Base-by-base conservation (phyloP, 2,329 filamentous ascomycete genomes). In the Pochonia chlamydosporia region DNA sequence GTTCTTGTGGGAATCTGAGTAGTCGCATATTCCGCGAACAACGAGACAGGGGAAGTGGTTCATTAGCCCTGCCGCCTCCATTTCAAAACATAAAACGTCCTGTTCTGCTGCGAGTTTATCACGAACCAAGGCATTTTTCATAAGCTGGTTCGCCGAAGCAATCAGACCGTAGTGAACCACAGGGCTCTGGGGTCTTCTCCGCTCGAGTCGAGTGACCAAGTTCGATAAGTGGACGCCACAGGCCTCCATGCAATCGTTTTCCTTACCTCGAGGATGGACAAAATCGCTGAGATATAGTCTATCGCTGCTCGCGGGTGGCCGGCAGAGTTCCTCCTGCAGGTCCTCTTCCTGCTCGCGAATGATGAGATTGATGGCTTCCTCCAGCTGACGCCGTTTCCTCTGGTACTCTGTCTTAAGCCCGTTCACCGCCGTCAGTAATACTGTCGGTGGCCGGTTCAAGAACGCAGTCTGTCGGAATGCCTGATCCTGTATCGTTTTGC, bases 1-100 rank as follows among this genome's bases (percentile, higher is more conserved):
- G 26, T 61, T 60, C 40, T 64, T 65, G 36, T 64, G 61, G 1
- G 59, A 56, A 40, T 67, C 64, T 0, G 63, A 55, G 28, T 68
- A 68, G 52, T 68, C 62, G 44, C 59, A 66, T 39, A 68, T 64
- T 1, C 64, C 64, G 5, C 62, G 55, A 35, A 68, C 59, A 7
- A 64, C 59, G 2, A 66, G 46, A 24, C 62, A 66, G 1, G 58
- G 60, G 30, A 60, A 56, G 23, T 56, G 39, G 18, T 59, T 54
- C 54, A 60, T 61, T 26, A 64, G 21, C 1, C 61, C 61, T 3
- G 59, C 60, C 8, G 60, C 61, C 20, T 63, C 61, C 58, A 61
- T 63, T 47, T 63, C 59, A 35, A 61, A 52, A 52, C 45, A 47
- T 4, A 47, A 4, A 2, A 43, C 31, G 16, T 35, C 23, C 24